Percentiles rank a stretch among this genome's conserved stretches.
These are phyloP conservation scores for Cadophora sp. DNA, from an alignment of 2,329 filamentous ascomycete species.

Conservation along the genomic window DNA sequence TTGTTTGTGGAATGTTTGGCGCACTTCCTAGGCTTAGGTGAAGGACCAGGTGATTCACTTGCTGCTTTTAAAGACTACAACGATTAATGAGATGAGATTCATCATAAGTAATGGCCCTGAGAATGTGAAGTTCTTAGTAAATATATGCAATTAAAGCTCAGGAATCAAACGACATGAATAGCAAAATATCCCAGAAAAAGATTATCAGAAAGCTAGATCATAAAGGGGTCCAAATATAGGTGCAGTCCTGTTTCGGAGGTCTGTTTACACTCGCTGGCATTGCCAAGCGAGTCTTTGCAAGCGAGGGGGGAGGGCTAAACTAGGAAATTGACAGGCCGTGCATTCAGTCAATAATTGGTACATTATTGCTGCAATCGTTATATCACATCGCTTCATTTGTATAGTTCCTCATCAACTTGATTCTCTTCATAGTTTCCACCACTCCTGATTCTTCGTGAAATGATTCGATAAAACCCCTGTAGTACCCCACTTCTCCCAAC, in stretches of 20 bases:
- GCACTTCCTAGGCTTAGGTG: too few relatives aligned
- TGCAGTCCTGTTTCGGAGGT: background rate
- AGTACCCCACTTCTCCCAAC: constrained; percentile 8
- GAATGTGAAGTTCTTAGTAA: too few relatives aligned
- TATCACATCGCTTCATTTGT: background rate
- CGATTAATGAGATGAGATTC: too few relatives aligned
- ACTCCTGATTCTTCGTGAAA: background rate
- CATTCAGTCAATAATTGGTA: background rate
- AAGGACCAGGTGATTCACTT: too few relatives aligned
- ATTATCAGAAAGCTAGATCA: too few relatives aligned
- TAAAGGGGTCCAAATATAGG: too few relatives aligned
- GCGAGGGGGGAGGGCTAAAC: background rate
- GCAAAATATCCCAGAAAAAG: too few relatives aligned
- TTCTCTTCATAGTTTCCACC: background rate
- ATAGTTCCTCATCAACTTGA: background rate
- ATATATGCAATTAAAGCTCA: too few relatives aligned
- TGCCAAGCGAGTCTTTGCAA: background rate
- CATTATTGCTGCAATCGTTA: background rate
- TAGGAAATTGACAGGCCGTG: background rate
- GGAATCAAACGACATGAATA: too few relatives aligned
- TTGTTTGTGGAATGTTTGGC: too few relatives aligned
- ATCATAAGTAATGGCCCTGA: too few relatives aligned
- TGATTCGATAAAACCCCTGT: background rate
- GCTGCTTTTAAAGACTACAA: too few relatives aligned
- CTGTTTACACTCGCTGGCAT: background rate